Conservation (phyloP, 805 yeast genomes). For the Kodamaea leandrae region DNA sequence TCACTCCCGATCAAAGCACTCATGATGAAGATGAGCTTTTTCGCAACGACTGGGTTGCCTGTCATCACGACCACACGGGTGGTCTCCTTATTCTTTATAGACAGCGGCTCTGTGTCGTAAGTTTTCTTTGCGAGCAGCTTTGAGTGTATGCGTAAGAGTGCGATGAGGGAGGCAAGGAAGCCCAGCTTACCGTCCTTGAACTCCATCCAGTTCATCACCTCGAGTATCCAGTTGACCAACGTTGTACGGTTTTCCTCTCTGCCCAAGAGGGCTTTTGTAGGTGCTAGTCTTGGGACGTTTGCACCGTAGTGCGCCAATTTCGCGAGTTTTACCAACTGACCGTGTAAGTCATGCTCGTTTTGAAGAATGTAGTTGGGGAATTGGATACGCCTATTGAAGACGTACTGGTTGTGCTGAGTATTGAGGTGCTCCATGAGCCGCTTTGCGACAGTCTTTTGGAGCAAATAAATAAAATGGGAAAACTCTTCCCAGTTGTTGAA, state of each 20-base stretch:
- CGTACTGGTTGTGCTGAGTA: constrained; percentile 20
- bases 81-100: constrained; percentile 22
- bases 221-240: constrained; percentile 50
- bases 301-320: constrained; percentile 37
- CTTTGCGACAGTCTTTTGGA: constrained; percentile 40
- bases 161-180: constrained; percentile 48
- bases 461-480: constrained; percentile 34
- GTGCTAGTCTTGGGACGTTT: constrained; percentile 48
- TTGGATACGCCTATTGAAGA: constrained; percentile 32
- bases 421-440: constrained; percentile 31
- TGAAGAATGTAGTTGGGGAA: constrained; percentile 42
- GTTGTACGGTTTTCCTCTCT: background rate
- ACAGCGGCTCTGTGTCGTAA: constrained; percentile 6
- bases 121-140: constrained; percentile 25
- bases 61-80: constrained; percentile 56
- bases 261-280: constrained; percentile 34
- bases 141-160: constrained; percentile 28
- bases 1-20: constrained; percentile 40
- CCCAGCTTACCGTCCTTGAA: constrained; percentile 47
- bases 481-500: constrained; percentile 51
- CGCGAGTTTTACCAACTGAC: constrained; percentile 34
- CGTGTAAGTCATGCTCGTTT: constrained; percentile 42
- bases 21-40: constrained; percentile 52
- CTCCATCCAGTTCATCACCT: constrained; percentile 53
- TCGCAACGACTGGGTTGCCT: constrained; percentile 58